Base-by-base conservation (phyloP, 176 grass and related monocot genomes). In the Bromus sterilis region DNA sequence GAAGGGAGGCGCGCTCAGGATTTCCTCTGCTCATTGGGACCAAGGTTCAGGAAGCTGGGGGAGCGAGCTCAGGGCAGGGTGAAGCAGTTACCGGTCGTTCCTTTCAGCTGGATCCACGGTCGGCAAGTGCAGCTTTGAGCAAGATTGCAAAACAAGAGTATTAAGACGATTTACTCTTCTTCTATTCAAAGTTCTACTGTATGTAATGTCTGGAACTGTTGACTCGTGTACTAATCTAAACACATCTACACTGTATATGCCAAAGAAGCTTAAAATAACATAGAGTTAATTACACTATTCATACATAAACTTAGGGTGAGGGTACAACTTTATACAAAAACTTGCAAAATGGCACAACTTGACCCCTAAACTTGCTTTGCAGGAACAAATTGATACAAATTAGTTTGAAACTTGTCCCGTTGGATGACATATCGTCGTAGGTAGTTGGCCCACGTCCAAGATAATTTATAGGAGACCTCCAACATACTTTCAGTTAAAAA, bases 1-100 rank as follows among this genome's bases (percentile, higher is more conserved):
- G 70, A 73, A 73, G 70, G 70, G 28, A 49, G 70, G 42, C 41
- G 70, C 15, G 70, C 70, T 30, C 70, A 73, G 70, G 70, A 73
- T 21, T 73, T 49, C 28, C 26, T 73, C 42, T 73, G 70, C 70
- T 49, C 70, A 6, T 16, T 73, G 15, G 70, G 42, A 11, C 41
- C 70, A 31, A 73, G 70, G 26, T 73, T 73, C 70, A 73, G 70
- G 70, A 48, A 49, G 42, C 70, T 73, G 28, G 70, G 49, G 42
- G 42, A 73, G 42, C 25, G 70, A 31, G 43, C 42, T 6, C 70
- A 73, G 16, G 70, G 26, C 15, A 73, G 42, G 28, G 70, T 0
- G 4, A 73, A 32, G 28, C 42, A 32, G 26, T 48, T 48, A 11
- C 70, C 70, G 15, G 40, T 11, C 20, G 42, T 73, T 49, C 70